Base-by-base conservation (phyloP, 129 eudicot species). In the Cynara cardunculus region DNA sequence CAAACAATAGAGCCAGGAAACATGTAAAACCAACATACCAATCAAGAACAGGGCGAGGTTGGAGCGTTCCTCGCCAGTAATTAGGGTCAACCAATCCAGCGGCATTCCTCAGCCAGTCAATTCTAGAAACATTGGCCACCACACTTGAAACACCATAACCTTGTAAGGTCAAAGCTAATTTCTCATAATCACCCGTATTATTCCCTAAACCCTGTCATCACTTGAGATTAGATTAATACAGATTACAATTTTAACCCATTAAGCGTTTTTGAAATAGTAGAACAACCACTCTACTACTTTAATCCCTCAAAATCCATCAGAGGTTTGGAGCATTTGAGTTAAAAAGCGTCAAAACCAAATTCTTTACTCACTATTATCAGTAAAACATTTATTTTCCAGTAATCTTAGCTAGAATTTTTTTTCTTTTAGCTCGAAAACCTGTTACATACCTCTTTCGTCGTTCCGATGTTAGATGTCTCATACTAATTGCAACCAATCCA, bases 41-140 rank as follows among this genome's bases (percentile, higher is more conserved):
- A 81, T 95, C 97, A 72, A 95, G 97, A 85, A 95, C 93, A 0
- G 99, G 99, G 19, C 97, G 93, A 89, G 99, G 99, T 24, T 82
- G 88, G 73, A 95, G 99, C 4, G 99, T 92, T 74, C 99, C 99
- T 67, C 87, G 85, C 99, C 99, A 95, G 77, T 95, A 95, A 77
- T 90, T 90, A 12, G 92, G 90, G 46, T 95, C 99, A 26, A 87
- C 79, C 91, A 95, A 88, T 46, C 99, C 99, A 81, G 99, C 97
- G 26, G 99, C 97, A 85, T 95, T 95, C 80, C 99, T 90, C 77
- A 95, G 86, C 99, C 99, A 95, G 79, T 95, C 99, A 19, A 92
- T 82, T 78, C 99, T 95, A 19, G 97, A 91, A 70, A 95, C 95
- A 70, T 88, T 95, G 31, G 94, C 91, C 32, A 88, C 87, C 61